Base-by-base conservation (phyloP, 306 rosid species). In the Argentina anserina region DNA sequence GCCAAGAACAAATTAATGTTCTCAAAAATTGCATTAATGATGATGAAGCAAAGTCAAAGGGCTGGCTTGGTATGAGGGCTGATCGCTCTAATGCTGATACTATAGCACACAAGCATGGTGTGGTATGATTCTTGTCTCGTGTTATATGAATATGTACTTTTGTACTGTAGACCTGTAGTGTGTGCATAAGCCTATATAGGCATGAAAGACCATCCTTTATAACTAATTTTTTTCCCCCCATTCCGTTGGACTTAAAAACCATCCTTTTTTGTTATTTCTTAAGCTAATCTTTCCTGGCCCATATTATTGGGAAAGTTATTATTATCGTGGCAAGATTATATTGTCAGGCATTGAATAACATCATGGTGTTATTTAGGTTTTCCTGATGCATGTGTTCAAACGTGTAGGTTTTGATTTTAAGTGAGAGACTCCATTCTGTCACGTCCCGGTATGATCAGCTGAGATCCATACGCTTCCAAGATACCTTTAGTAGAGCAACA, bases 21-120 rank as follows among this genome's bases (percentile, higher is more conserved):
- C 87, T 91, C 0, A 91, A 91, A 85, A 90, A 91, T 78, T 87
- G 89, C 70, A 91, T 94, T 58, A 86, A 83, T 74, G 82, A 83
- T 73, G 97, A 84, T 11, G 96, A 88, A 75, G 83, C 69, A 71
- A 82, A 64, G 74, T 80, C 99, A 23, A 94, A 88, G 80, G 92
- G 96, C 41, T 94, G 99, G 99, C 93, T 90, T 76, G 92, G 95
- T 71, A 82, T 84, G 60, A 43, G 76, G 75, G 61, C 72, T 15
- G 83, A 88, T 58, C 86, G 80, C 81, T 76, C 96, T 66, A 94
- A 90, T 76, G 97, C 84, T 1, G 97, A 94, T 79, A 91, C 87
- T 14, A 79, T 88, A 67, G 96, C 97, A 34, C 97, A 94, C 91
- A 94, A 94, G 84, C 99, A 94, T 83, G 99, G 99, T 47, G 99